Percentiles rank a stretch among this genome's conserved stretches.
phyloP scores from a whole-genome alignment of 139 green algal species.

The Trebouxia sp. region DNA sequence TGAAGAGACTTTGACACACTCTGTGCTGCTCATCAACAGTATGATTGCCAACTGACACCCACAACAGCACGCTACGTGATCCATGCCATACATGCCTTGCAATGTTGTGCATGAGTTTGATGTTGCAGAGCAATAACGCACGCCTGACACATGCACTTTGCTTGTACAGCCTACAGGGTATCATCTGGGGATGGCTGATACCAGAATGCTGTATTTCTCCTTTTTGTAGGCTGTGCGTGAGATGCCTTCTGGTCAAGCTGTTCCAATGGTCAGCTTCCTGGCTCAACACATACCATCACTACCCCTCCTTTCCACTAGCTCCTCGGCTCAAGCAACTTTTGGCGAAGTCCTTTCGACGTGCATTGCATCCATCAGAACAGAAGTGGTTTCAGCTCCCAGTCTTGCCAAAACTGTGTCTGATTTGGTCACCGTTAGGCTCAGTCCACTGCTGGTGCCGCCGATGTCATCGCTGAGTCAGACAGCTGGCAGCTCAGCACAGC shows the following conservation, averaged over 20 bases:
- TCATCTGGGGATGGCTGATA: no score
- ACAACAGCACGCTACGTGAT: no score
- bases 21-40: no score
- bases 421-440: not conserved
- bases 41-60: no score
- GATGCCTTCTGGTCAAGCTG: conserved; percentile 8
- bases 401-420: not conserved
- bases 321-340: not conserved
- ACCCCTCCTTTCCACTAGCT: not conserved
- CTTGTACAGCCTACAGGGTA: no score
- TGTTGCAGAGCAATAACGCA: no score
- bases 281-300: not conserved
- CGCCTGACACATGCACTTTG: no score
- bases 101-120: no score
- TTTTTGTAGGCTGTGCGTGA: not conserved
- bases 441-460: not conserved
- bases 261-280: not conserved
- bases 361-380: not conserved
- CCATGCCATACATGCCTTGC: no score
- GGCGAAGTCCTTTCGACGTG: not conserved
- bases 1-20: no score
- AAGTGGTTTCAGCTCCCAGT: not conserved
- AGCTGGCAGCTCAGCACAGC: no score
- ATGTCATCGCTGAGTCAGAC: not conserved
- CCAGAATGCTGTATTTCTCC: no score